These are phyloP conservation scores for Mycosphaerella sp. DNA, from an alignment of 2,329 filamentous ascomycete species.

Conservation along the genomic window DNA sequence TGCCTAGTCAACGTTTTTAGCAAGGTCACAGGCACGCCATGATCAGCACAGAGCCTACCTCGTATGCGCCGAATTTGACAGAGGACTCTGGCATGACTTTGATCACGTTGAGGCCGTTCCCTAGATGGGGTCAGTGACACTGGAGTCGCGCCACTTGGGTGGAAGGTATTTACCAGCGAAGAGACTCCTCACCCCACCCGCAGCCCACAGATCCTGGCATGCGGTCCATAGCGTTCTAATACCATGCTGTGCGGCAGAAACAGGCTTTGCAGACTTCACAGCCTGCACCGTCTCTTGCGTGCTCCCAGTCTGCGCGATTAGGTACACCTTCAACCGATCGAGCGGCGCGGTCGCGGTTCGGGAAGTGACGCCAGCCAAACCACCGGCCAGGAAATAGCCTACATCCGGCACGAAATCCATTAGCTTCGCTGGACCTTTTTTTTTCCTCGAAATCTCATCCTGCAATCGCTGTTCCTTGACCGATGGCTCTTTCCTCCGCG, in stretches of 20 bases:
- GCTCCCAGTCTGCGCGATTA: slow-evolving; percentile 79
- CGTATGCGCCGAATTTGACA: slow-evolving; percentile 96
- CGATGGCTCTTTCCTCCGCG: slow-evolving; percentile 29
- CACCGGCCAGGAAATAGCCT: slow-evolving; percentile 98
- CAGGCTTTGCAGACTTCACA: slow-evolving; percentile 62
- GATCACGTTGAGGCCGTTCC: slow-evolving; percentile 90
- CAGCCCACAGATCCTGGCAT: slow-evolving; percentile 70
- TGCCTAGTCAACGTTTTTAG: slow-evolving; percentile 45
- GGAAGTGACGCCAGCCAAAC: slow-evolving; percentile 87
- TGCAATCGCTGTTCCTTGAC: slow-evolving; percentile 11
- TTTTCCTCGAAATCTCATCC: slow-evolving; percentile 18
- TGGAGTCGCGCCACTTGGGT: not conserved
- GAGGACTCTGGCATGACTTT: slow-evolving; percentile 99
- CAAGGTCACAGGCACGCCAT: not conserved
- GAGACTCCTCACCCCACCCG: slow-evolving; percentile 79
- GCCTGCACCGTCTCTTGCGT: slow-evolving; percentile 57
- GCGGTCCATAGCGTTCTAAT: slow-evolving; percentile 66
- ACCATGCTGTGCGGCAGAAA: slow-evolving; percentile 60
- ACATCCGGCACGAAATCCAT: slow-evolving; percentile 65
- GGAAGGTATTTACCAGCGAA: slow-evolving; percentile 65
- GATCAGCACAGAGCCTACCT: slow-evolving; percentile 46
- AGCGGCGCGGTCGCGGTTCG: slow-evolving; percentile 92
- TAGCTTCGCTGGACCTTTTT: slow-evolving; percentile 41
- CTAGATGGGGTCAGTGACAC: slow-evolving; percentile 41
- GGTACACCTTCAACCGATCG: slow-evolving; percentile 93